Conservation (phyloP, 1,284 basidiomycete genomes). For the Ustilago vetiveriae region DNA sequence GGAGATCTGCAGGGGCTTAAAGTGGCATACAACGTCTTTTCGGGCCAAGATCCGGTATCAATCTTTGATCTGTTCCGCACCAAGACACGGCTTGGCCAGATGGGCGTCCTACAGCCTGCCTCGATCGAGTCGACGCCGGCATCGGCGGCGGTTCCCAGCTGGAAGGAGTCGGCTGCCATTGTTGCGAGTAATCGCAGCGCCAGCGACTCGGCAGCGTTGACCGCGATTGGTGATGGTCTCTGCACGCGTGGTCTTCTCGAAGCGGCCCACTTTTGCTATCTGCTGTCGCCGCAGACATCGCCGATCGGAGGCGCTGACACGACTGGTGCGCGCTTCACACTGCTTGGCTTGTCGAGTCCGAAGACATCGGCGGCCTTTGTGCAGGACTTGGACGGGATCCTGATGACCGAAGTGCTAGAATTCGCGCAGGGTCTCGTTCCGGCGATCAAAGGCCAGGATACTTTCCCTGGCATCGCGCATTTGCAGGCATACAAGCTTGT, state of each 20-base stretch:
- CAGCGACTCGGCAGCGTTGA: constrained; percentile 76
- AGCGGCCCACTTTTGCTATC: constrained; percentile 90
- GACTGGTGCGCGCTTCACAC: constrained; percentile 72
- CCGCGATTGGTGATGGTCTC: constrained; percentile 86
- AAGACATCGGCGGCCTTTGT: constrained; percentile 72
- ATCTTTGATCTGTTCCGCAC: constrained; percentile 59
- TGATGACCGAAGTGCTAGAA: constrained; percentile 91
- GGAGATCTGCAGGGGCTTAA: constrained; percentile 60
- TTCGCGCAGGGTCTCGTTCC: constrained; percentile 83
- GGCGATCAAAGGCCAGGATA: constrained; percentile 83
- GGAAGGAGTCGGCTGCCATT: constrained; percentile 87
- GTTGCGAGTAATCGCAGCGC: constrained; percentile 79
- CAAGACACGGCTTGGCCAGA: constrained; percentile 45
- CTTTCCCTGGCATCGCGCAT: constrained; percentile 82
- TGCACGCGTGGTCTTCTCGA: constrained; percentile 78
- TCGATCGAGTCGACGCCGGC: constrained; percentile 69
- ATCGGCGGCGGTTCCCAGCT: constrained; percentile 75
- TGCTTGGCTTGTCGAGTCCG: constrained; percentile 76
- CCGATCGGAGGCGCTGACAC: constrained; percentile 77
- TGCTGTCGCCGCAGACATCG: constrained; percentile 85
- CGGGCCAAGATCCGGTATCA: constrained; percentile 54
- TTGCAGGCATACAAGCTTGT: constrained; percentile 88
- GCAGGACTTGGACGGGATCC: constrained; percentile 80
- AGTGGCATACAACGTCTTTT: constrained; percentile 63
- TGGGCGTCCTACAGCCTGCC: constrained; percentile 26